Conservation (phyloP, 768 basidiomycete genomes). For the Multifurca ochricompacta region DNA sequence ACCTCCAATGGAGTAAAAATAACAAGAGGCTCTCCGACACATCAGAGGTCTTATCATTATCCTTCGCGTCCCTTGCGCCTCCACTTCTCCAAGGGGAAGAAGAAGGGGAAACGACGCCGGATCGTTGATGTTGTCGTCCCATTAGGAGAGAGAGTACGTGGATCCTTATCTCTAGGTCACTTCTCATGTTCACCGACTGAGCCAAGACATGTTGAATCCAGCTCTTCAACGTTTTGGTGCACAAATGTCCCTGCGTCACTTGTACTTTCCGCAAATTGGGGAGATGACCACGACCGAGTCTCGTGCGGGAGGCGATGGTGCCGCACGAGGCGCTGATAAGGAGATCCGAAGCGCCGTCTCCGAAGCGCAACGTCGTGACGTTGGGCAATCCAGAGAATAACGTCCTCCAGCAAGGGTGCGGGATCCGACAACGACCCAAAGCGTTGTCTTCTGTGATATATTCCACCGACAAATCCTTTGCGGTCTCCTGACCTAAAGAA, state of each 20-base stretch:
- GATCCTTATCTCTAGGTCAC: neutral
- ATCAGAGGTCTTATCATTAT: neutral
- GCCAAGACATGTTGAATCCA: neutral
- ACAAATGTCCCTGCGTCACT: neutral
- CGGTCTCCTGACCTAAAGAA: neutral
- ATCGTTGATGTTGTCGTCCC: neutral
- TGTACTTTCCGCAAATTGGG: neutral
- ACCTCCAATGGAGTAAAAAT: slow-evolving; percentile 5
- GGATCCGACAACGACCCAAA: neutral
- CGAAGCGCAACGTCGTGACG: neutral
- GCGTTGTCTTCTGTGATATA: neutral
- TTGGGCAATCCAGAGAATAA: neutral
- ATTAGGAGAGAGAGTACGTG: neutral
- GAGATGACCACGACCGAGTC: neutral
- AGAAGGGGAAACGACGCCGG: no score
- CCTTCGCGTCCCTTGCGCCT: neutral
- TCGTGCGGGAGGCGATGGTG: neutral
- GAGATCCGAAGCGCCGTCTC: neutral
- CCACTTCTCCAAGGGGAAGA: neutral
- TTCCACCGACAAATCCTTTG: neutral
- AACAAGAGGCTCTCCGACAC: slow-evolving; percentile 7
- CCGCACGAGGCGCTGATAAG: slow-evolving; percentile 6
- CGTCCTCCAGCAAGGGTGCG: neutral
- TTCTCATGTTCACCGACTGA: neutral
- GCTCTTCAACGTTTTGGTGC: neutral